Evolutionary conservation across 108 stramenopile species (phyloP).

Genomic region (Skeletonema tropicum): DNA sequence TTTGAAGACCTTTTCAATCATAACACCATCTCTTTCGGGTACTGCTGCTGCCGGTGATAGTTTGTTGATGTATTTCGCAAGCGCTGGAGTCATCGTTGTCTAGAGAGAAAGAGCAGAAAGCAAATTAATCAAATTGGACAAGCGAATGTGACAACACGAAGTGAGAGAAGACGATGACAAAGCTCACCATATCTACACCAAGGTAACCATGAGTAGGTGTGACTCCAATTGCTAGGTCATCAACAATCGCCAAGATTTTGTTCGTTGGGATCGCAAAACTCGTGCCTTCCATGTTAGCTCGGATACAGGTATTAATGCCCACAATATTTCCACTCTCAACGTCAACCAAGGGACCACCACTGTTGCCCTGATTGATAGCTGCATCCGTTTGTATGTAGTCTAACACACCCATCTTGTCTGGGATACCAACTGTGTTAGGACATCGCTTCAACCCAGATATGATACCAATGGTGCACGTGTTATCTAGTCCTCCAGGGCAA

Average conservation of each 20-base stretch:
- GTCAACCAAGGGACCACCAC: constrained; percentile 89
- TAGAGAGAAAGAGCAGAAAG: constrained; percentile 9
- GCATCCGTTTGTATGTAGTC: constrained; percentile 93
- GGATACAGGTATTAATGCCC: constrained; percentile 91
- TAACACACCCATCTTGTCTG: constrained; percentile 76
- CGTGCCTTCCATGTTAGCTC: constrained; percentile 91
- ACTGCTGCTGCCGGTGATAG: constrained; percentile 35
- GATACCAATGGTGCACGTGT: constrained; percentile 91
- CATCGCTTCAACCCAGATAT: constrained; percentile 81
- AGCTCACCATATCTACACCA: constrained; percentile 57
- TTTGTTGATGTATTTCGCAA: constrained; percentile 60
- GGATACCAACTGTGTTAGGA: constrained; percentile 83
- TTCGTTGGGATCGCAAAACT: constrained; percentile 91
- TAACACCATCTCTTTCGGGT: constrained; percentile 79
- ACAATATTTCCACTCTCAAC: constrained; percentile 82
- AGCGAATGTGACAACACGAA: not conserved
- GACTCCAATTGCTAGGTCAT: constrained; percentile 69
- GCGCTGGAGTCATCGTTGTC: constrained; percentile 77
- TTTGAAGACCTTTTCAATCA: constrained; percentile 79
- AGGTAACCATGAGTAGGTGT: constrained; percentile 86
- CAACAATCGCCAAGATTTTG: constrained; percentile 72
- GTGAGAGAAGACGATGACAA: not conserved
- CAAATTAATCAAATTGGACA: not conserved
- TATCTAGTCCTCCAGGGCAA: constrained; percentile 88
- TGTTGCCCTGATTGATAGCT: constrained; percentile 79